These are phyloP conservation scores for Hypoxylon perforatum DNA, from an alignment of 495 filamentous ascomycete species.

Conservation along the genomic window DNA sequence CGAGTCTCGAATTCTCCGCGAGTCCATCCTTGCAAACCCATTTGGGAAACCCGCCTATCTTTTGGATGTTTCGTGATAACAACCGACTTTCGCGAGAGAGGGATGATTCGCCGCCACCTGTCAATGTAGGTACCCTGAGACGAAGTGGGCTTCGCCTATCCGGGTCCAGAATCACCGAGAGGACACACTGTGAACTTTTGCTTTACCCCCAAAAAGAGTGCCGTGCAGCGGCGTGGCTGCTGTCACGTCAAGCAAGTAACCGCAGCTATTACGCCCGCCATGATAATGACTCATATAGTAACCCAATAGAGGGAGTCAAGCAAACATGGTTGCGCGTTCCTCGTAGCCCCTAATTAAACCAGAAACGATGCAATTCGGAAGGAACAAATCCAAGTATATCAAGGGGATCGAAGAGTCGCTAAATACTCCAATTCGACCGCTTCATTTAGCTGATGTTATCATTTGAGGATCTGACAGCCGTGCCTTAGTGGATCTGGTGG, in stretches of 20 bases:
- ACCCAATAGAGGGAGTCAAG: too few relatives aligned
- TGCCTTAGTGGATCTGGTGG: conserved; percentile 7
- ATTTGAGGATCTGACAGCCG: not conserved
- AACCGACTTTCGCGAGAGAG: conserved; percentile 7
- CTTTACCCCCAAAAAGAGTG: conserved; percentile 27
- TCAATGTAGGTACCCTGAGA: conserved; percentile 22
- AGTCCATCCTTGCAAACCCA: conserved; percentile 24
- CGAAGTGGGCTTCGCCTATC: conserved; percentile 25
- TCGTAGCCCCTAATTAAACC: not conserved
- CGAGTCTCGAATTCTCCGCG: conserved; percentile 4
- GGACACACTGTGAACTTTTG: conserved; percentile 7
- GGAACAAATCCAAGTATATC: too few relatives aligned
- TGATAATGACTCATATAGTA: too few relatives aligned
- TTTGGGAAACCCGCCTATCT: too few relatives aligned
- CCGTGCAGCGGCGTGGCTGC: conserved; percentile 37
- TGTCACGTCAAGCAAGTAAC: conserved; percentile 40
- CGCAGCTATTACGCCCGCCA: conserved; percentile 12
- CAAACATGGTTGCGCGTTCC: conserved; percentile 14
- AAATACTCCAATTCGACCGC: too few relatives aligned
- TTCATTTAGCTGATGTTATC: not conserved
- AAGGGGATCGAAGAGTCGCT: too few relatives aligned
- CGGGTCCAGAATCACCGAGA: conserved; percentile 19
- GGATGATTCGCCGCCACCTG: conserved; percentile 13
- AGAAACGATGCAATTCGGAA: not conserved
- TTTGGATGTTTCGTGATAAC: too few relatives aligned